Evolutionary conservation across 2,329 filamentous ascomycete species (phyloP), one percentile per base, ranked within the genome.

Genomic region (Diplodia scrobiculata): DNA sequence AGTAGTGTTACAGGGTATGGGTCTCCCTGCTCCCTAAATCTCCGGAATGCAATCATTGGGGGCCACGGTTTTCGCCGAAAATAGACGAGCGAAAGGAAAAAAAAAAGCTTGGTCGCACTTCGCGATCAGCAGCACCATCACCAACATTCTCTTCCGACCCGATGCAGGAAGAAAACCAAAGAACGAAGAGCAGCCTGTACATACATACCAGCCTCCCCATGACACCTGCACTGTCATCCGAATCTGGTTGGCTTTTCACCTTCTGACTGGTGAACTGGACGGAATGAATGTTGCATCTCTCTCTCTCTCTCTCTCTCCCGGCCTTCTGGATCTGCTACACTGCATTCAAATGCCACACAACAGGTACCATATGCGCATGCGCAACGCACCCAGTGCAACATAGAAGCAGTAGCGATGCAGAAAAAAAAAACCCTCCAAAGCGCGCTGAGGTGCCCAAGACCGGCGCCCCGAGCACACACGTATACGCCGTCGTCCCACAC

Each of bases 11-110:
- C 48, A 60, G 7, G 41, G 9, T 32, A 34, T 60, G 58, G 58
- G 36, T 21, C 58, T 21, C 27, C 38, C 14, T 45, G 27, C n/a
- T 34, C 58, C 58, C 58, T 60, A 34, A 60, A 60, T 60, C 41
- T 60, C 58, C 58, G 58, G 36, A 17, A 41, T 14, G 36, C 36
- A 14, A 17, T 5, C 17, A n/a, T 10, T 7, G 38, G 38, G 14
- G 38, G 32, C 32, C 7, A 34, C 14, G 17, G 7, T n/a, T 5
- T n/a, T 17, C 38, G 38, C 38, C n/a, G 38, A 9, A 45, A n/a
- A 45, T 45, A n/a, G 38, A n/a, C 38, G 38, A 45, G 38, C 34
- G 34, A 36, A 45, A 45, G 7, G n/a, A 45, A 45, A 21, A 21
- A 21, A 21, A 21, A 21, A 45, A n/a, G 38, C 38, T 45, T 45